Evolutionary conservation across 768 basidiomycete species (phyloP).

Genomic region (Auricularia cornea): DNA sequence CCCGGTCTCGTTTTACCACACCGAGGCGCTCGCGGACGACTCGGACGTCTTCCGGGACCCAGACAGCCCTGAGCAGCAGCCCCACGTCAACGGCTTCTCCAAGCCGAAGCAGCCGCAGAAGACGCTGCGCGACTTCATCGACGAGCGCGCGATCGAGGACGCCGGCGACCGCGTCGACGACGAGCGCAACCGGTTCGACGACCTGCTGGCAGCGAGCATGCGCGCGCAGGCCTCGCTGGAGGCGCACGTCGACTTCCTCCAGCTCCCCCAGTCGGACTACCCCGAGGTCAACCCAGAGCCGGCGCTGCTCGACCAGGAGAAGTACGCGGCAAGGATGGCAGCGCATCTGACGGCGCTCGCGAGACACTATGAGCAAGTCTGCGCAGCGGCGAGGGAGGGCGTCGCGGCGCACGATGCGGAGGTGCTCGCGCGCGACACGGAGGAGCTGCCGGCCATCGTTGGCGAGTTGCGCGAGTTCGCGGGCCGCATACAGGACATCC

Average conservation of each 20-base stretch:
- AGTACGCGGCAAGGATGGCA: conserved; percentile 49
- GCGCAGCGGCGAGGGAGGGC: not conserved
- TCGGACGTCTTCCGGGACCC: conserved; percentile 13
- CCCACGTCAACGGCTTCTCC: conserved; percentile 34
- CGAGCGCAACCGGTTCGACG: conserved; percentile 56
- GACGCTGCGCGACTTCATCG: conserved; percentile 77
- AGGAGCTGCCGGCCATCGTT: conserved; percentile 69
- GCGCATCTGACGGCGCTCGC: not conserved
- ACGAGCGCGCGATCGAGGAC: conserved; percentile 74
- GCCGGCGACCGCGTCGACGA: conserved; percentile 63
- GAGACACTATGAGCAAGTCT: not conserved
- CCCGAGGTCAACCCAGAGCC: not conserved
- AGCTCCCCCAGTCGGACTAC: not conserved
- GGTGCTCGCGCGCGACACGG: conserved; percentile 79
- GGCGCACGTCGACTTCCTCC: not conserved
- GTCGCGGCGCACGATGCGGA: conserved; percentile 45
- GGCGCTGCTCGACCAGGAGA: conserved; percentile 27
- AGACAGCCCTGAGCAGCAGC: not conserved
- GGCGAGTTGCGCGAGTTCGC: conserved; percentile 57
- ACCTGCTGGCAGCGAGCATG: not conserved
- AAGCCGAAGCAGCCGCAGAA: conserved; percentile 44
- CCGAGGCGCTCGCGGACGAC: conserved; percentile 40
- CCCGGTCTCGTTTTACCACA: conserved; percentile 68
- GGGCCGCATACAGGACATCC: conserved; percentile 40
- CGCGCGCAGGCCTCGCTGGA: conserved; percentile 3